Conservation (phyloP, 805 yeast genomes). For the Isabelozyma pseudorhagii region DNA sequence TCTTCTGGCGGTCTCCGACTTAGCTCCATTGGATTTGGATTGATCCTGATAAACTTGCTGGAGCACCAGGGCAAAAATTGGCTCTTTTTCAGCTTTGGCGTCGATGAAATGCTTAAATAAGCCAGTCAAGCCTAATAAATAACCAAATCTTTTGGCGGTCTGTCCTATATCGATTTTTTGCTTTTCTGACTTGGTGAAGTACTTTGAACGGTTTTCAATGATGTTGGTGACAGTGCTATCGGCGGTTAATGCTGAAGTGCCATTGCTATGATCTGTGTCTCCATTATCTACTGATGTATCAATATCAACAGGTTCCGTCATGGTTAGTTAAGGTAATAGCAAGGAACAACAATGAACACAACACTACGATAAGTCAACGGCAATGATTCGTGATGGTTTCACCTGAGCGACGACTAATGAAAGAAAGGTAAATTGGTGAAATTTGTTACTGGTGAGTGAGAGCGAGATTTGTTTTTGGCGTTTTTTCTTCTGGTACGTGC, state of each 20-base stretch:
- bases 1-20: conserved; percentile 40
- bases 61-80: conserved; percentile 51
- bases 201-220: conserved; percentile 14
- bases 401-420: neutral
- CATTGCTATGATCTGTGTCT: neutral
- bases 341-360: neutral
- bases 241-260: neutral
- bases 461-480: neutral
- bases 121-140: conserved; percentile 61
- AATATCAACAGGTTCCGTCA: neutral
- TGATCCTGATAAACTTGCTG: conserved; percentile 31
- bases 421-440: neutral
- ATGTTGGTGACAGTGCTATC: neutral
- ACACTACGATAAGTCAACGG: too few relatives aligned
- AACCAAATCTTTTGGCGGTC: conserved; percentile 65
- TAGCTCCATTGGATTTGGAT: conserved; percentile 1
- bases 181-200: conserved; percentile 32
- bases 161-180: conserved; percentile 50
- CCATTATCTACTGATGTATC: neutral
- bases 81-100: conserved; percentile 61
- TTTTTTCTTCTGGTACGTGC: neutral
- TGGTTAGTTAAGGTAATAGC: neutral
- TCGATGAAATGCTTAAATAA: conserved; percentile 68
- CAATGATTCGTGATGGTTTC: neutral
- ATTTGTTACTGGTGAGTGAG: neutral